Base-by-base conservation (phyloP, 768 basidiomycete genomes). In the Lanmaoa rubissima region DNA sequence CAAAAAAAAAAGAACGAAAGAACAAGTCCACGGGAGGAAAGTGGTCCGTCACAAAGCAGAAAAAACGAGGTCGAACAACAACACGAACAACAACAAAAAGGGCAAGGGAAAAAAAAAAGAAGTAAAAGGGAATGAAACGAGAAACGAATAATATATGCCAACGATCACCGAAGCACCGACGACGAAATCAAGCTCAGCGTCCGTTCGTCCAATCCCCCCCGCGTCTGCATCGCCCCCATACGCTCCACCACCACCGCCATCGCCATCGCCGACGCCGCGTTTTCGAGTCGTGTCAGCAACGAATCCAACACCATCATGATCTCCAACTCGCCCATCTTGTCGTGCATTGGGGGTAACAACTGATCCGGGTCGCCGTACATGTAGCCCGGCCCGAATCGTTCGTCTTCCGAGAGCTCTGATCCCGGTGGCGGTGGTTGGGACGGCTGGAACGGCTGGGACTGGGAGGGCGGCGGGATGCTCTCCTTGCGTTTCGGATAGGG, bases 271-370 rank as follows among this genome's bases (percentile, higher is more conserved):
- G 74, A 68, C 28, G 84, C 72, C 3, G 88, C 82, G 66, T 94
- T 94, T 67, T 91, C 86, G 52, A 94, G 85, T 42, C 94, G 79
- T 9, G 83, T 74, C 32, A 87, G 77, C 50, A 96, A 68, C 13
- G 86, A 90, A 62, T 94, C 89, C 34, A 97, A 76, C n/a, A 92
- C 73, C 57, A 81, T 72, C 73, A 86, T 81, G 51, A 94, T 73
- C 56, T 95, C 90, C 17, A 78, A 71, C 61, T 94, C 92, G 31
- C 82, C 78, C 62, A 87, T 83, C 58, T 83, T 84, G 50, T 88
- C 85, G 57, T 76, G 75, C 71, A 95, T 80, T 11, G 79, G 71
- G 0, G 94, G 92, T 3, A 94, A 65, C 36, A 92, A 75, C 44
- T 83, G 72, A 51, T 80, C 77, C 1, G 84, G 84, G 56, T 90